Percentiles rank a stretch among this genome's conserved stretches.
Conservation (phyloP, 176 grass and related monocot species). For the Ampelocalamus luodianensis region DNA sequence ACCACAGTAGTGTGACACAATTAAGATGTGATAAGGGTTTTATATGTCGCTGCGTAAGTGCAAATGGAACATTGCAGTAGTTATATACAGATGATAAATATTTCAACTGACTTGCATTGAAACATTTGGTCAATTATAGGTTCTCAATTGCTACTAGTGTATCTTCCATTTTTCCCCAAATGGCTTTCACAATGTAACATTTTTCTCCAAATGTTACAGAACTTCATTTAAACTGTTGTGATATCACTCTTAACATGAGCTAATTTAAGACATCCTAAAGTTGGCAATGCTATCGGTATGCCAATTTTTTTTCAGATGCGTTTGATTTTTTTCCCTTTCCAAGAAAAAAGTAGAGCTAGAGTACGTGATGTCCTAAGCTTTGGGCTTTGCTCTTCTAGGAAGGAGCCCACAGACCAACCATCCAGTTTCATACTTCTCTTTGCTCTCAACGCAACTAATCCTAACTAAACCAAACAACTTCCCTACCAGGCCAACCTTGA, state of each 20-base stretch:
- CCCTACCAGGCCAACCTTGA: conserved; percentile 13
- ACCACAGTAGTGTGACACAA: background rate
- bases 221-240: background rate
- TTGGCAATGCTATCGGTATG: background rate
- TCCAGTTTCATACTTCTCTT: background rate
- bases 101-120: background rate
- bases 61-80: background rate
- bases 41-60: background rate
- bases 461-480: conserved; percentile 29
- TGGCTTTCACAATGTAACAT: background rate
- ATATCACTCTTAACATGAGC: background rate
- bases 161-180: background rate
- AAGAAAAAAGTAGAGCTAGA: background rate
- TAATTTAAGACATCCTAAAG: conserved; percentile 5
- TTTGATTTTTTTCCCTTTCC: background rate
- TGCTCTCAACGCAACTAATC: conserved; percentile 8
- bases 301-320: background rate
- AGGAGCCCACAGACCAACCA: conserved; percentile 39
- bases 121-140: background rate
- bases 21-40: background rate
- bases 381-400: background rate
- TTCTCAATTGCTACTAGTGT: background rate
- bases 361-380: background rate
- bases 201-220: background rate
- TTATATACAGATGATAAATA: background rate